phyloP scores from a whole-genome alignment of 2,329 filamentous ascomycete genomes.

The Penicillium sp. region DNA sequence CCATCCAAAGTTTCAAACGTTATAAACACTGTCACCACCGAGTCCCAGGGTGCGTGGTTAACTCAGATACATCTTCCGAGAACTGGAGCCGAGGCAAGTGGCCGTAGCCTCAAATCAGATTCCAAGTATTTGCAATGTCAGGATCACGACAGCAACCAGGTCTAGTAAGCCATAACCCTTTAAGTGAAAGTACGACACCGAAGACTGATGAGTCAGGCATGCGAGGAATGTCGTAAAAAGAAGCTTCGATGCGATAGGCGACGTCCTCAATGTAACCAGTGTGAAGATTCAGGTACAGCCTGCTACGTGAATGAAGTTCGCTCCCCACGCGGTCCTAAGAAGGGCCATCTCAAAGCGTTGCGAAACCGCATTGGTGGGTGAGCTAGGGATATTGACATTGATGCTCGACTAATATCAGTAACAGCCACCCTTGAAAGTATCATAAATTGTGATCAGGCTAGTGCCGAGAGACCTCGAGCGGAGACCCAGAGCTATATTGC shows the following conservation, averaged over 20 bases:
- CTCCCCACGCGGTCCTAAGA: slow-evolving; percentile 29
- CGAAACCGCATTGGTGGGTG: slow-evolving; percentile 30
- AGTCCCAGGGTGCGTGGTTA: not conserved
- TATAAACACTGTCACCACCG: slow-evolving; percentile 4
- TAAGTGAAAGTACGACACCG: not conserved
- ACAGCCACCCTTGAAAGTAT: slow-evolving; percentile 7
- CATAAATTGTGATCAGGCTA: not conserved
- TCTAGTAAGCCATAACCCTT: not conserved
- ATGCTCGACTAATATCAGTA: not conserved
- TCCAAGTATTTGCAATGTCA: not conserved
- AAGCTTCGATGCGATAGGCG: slow-evolving; percentile 32
- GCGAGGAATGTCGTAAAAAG: slow-evolving; percentile 32
- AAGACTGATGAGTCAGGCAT: slow-evolving; percentile 16
- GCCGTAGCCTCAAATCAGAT: too few relatives aligned
- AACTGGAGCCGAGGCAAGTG: too few relatives aligned
- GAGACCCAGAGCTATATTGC: not conserved
- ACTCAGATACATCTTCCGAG: too few relatives aligned
- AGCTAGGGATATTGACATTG: not conserved
- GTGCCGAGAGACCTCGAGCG: not conserved
- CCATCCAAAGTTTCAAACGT: not conserved
- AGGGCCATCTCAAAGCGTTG: slow-evolving; percentile 30
- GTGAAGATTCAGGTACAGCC: slow-evolving; percentile 28
- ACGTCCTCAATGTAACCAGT: slow-evolving; percentile 29
- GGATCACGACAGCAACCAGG: slow-evolving; percentile 8
- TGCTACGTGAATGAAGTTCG: slow-evolving; percentile 30